These are phyloP conservation scores for Actinomortierella wolfii DNA, from an alignment of 371 early-diverging fungal species.

Conservation along the genomic window DNA sequence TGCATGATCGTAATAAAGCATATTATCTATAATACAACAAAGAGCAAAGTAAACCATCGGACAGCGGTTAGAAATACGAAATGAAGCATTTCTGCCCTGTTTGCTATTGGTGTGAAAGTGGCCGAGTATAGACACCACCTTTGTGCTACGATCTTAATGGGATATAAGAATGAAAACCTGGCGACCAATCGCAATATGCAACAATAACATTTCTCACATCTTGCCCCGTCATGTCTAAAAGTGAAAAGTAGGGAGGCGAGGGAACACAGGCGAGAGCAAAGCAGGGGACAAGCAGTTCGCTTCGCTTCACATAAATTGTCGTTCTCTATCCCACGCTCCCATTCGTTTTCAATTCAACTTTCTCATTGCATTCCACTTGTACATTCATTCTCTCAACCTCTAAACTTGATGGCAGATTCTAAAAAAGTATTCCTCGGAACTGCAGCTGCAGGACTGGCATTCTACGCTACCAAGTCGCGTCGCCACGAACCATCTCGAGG, in stretches of 20 bases:
- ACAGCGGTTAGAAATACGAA: too few species aligned
- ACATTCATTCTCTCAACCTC: background rate
- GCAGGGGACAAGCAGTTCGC: background rate
- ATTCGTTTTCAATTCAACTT: background rate
- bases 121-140: too few species aligned
- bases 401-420: background rate
- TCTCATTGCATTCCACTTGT: background rate
- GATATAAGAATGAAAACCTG: too few species aligned
- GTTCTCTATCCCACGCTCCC: background rate
- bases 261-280: background rate
- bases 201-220: background rate
- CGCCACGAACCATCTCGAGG: constrained; percentile 21
- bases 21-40: too few species aligned
- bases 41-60: too few species aligned
- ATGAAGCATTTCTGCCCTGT: too few species aligned
- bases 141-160: too few species aligned
- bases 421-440: background rate
- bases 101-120: too few species aligned
- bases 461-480: constrained; percentile 13
- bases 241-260: background rate
- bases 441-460: background rate
- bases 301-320: background rate
- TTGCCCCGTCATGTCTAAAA: background rate
- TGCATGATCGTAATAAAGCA: too few species aligned
- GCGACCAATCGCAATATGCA: too few species aligned